Base-by-base conservation (phyloP, 164 flowering plant genomes). In the Euptelea pleiosperma region DNA sequence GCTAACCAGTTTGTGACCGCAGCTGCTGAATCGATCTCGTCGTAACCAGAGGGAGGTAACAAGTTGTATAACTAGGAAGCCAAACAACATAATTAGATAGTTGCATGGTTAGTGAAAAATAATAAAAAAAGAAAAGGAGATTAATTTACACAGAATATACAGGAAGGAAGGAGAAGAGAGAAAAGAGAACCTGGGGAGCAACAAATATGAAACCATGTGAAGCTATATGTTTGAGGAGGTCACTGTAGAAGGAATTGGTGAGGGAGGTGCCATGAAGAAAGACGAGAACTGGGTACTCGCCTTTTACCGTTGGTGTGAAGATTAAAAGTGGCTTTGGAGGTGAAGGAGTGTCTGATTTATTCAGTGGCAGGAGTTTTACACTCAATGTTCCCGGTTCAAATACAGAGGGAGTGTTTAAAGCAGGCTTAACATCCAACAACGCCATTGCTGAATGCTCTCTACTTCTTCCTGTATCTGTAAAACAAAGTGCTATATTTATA, bases 201-300 rank as follows among this genome's bases (percentile, higher is more conserved):
- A 86, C 61, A 24, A 72, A 76, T 14, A 83, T 79, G 73, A 75
- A 83, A 31, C 92, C 92, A 68, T 86, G 87, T 24, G 86, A 79
- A 57, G 92, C 76, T 10, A 83, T 63, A 53, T 78, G 86, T 3
- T 44, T 70, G 51, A 81, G 41, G 24, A 86, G 82, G 61, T 79
- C 70, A 35, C 80, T 63, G 73, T 86, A 86, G 65, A 71, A 78
- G 9, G 77, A 64, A 46, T 79, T 86, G 63, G 12, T 34, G 26
- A 72, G 67, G 35, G 75, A 60, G 49, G 61, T 78, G 8, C 89
- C 89, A 62, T 81, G 86, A 57, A 78, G 66, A 26, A 85, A 64
- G 8, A 85, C 15, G n/a, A 83, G 57, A 4, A 81, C 59, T 0
- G 86, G 81, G 70, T 66, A 79, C 3, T 70, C 64, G 15, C 81